Evolutionary conservation across 129 eudicot species (phyloP), one percentile per base, ranked within the genome.

Genomic region (Ambrosia artemisiifolia): DNA sequence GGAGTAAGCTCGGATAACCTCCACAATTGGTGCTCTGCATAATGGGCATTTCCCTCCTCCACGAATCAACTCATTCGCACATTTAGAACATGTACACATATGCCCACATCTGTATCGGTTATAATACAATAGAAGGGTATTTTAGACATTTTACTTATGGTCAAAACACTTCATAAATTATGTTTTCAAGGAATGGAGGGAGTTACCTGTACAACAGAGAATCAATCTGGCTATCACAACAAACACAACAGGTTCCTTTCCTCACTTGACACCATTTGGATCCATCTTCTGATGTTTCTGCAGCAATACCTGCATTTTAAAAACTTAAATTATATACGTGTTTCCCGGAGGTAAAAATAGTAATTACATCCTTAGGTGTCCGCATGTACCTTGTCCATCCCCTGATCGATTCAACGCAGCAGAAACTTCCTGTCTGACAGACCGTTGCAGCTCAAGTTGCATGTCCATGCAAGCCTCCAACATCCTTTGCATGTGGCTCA

Each of bases 401-500:
- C 75, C 46, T 30, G 99, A 95, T 60, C 97, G 86, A 75, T 95
- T 91, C 46, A 95, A 91, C 61, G 97, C 99, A 78, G 99, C 99
- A 59, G 99, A 90, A 67, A 95, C 97, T 83, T 95, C 99, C 83
- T 95, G 99, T 67, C 97, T 83, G 30, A 95, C 99, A 8, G 99
- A 86, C 16, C 97, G 94, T 63, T 95, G 99, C 81, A 95, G 83
- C 89, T 95, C 99, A 34, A 95, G 86, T 69, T 95, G 99, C 99
- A 95, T 95, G 81, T 95, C 99, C 99, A 95, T 95, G 91, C 99
- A 95, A 78, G 99, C 91, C 77, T 95, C 99, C 20, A 95, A 71
- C 99, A 95, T 95, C 84, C 99, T 88, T 71, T 95, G 99, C 99
- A 95, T 91, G 87, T 95, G 94, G 80, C 76, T 88, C 99, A 95